Base-by-base conservation (phyloP, 2,329 filamentous ascomycete genomes). In the Sporothrix brunneoviolacea region DNA sequence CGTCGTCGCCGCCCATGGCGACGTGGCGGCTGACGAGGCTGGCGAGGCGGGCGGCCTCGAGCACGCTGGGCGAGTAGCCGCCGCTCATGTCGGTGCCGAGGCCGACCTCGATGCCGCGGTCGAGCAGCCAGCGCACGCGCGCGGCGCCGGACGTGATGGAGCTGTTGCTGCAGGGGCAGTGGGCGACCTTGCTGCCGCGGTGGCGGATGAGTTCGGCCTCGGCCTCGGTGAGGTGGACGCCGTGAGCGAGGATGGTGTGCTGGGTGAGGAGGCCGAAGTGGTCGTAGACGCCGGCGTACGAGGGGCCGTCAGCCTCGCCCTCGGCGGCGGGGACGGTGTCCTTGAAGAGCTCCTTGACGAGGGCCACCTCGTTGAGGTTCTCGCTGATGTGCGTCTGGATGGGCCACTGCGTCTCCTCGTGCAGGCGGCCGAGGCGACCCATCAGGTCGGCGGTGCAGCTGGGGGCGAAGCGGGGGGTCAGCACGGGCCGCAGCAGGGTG, bases 341-440 rank as follows among this genome's bases (percentile, higher is more conserved):
- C 16, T 0, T 88, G 85, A 94, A 95, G 39, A 91, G 62, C 9
- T 79, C 59, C 15, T 70, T 66, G 2, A 96, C 91, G 0, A 95
- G 76, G 3, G 70, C 71, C 33, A 91, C 71, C 68, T 97, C 91
- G 58, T 72, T 70, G 12, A 68, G 70, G 66, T 95, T 96, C 65
- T 97, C 91, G 0, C 84, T 86, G 49, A 97, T 81, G 68, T 97
- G 91, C 7, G 91, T 96, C 70, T 97, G 91, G 33, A 91, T 75
- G 0, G 85, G 84, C 3, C 91, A 70, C 22, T 73, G 68, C 3
- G 77, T 81, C 47, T 83, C 74, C 7, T 68, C 66, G 6, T 85
- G 84, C 5, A 96, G 68, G 1, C 69, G 62, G 0, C 84, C 87
- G 4, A 96, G 76, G 0, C 68, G 72, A 0, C 63, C 59, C 63